A percentile compares a stretch with the other conserved stretches of the same genome.
phyloP scores from a whole-genome alignment of 169 alveolate species.

The Blepharisma undulans region DNA sequence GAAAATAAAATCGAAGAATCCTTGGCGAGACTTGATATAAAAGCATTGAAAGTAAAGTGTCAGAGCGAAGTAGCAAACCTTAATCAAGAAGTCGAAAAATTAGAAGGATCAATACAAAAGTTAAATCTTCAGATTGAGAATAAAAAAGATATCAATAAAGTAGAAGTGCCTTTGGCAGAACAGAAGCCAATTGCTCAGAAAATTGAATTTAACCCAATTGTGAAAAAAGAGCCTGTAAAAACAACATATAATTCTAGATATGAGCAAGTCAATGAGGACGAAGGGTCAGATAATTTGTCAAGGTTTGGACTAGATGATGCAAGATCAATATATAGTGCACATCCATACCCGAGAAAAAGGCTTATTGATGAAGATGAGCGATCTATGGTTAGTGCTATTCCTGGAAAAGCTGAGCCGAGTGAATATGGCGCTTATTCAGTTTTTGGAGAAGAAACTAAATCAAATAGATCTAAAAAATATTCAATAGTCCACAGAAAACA shows the following conservation, averaged over 20 bases:
- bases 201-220: not conserved
- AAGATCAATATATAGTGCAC: not conserved
- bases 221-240: not conserved
- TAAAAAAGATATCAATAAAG: not conserved
- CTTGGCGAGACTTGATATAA: slow-evolving; percentile 23
- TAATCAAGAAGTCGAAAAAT: slow-evolving; percentile 4
- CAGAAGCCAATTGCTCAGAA: not conserved
- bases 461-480: not conserved
- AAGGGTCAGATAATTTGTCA: not conserved
- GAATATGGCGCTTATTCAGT: not conserved
- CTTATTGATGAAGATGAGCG: not conserved
- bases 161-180: not conserved
- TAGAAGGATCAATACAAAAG: slow-evolving; percentile 6
- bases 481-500: not conserved
- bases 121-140: not conserved
- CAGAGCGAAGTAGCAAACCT: not conserved
- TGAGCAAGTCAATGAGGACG: not conserved
- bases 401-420: not conserved
- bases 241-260: not conserved
- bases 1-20: slow-evolving; percentile 28
- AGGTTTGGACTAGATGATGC: not conserved
- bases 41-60: not conserved
- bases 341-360: not conserved
- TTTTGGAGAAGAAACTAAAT: not conserved
- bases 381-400: not conserved